phyloP scores from a whole-genome alignment of 257 asterid species.

The Leptodermis oblonga region DNA sequence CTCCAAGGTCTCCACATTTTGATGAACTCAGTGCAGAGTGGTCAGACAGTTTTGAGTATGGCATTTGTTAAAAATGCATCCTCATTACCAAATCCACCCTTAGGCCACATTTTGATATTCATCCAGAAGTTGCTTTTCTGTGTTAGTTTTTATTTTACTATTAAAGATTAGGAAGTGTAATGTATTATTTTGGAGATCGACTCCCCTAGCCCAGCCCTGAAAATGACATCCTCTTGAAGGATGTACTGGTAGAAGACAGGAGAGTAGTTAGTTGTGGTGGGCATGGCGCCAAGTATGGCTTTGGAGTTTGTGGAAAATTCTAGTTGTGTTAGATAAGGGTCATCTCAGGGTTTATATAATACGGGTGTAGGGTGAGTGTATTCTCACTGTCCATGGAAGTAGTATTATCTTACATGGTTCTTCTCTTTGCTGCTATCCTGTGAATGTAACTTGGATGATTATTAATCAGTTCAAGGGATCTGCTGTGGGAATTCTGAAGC shows the following conservation, averaged over 20 bases:
- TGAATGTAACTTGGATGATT: slow-evolving; percentile 5
- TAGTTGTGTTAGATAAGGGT: neutral
- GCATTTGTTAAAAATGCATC: neutral
- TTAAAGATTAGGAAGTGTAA: neutral
- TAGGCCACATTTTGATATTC: neutral
- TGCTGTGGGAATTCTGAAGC: slow-evolving; percentile 14
- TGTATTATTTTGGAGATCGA: neutral
- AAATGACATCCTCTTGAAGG: neutral
- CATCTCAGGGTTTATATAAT: slow-evolving; percentile 2
- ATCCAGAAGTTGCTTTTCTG: neutral
- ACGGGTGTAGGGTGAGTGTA: slow-evolving; percentile 3
- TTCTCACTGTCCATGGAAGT: neutral
- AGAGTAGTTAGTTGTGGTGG: neutral
- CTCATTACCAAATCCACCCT: neutral
- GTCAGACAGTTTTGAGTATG: neutral
- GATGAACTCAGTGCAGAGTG: neutral
- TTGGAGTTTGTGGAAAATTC: neutral
- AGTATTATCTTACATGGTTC: neutral
- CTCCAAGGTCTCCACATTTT: neutral
- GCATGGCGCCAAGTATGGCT: neutral
- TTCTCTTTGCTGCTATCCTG: slow-evolving; percentile 1
- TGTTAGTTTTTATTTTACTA: neutral
- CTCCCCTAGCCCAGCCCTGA: neutral
- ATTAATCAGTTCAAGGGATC: slow-evolving; percentile 12
- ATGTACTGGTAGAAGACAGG: neutral